Conservation (phyloP, 2,329 filamentous ascomycete genomes). For the Raffaelea albimanens region DNA sequence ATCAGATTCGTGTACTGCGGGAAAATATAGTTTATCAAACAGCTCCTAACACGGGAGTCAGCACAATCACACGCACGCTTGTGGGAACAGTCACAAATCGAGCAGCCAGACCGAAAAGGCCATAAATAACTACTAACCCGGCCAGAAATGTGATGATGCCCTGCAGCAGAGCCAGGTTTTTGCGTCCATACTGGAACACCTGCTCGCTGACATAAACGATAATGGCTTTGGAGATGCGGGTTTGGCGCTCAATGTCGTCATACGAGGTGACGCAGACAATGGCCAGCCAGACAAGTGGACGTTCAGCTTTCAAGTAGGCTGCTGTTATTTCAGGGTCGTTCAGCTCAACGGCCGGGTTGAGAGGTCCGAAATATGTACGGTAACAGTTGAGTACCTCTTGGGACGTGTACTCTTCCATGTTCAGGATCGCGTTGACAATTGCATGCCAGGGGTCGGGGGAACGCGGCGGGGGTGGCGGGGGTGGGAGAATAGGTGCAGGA, state of each 20-base stretch:
- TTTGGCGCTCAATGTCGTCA: constrained; percentile 14
- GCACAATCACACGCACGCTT: background rate
- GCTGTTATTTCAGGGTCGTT: constrained; percentile 3
- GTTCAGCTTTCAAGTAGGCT: constrained; percentile 7
- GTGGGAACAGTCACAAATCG: background rate
- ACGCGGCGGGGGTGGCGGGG: background rate
- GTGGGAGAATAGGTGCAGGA: too few relatives aligned
- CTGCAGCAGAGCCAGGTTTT: constrained; percentile 13
- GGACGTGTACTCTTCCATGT: constrained; percentile 9
- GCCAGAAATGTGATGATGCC: constrained; percentile 12
- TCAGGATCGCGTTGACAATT: constrained; percentile 6
- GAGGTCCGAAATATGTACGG: constrained; percentile 8
- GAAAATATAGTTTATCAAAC: constrained; percentile 11
- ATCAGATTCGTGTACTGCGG: constrained; percentile 13
- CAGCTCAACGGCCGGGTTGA: constrained; percentile 12
- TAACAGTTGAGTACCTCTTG: constrained; percentile 13
- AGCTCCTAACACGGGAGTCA: constrained; percentile 5
- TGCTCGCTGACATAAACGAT: constrained; percentile 12
- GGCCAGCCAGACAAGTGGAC: constrained; percentile 14
- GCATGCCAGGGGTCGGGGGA: background rate
- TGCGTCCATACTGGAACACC: constrained; percentile 9
- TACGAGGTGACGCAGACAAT: constrained; percentile 15
- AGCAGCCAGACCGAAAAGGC: background rate
- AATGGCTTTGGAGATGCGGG: constrained; percentile 8
- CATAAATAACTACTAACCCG: constrained; percentile 8